These are phyloP conservation scores for Pleurotus djamor DNA, from an alignment of 768 basidiomycete species.

Conservation along the genomic window DNA sequence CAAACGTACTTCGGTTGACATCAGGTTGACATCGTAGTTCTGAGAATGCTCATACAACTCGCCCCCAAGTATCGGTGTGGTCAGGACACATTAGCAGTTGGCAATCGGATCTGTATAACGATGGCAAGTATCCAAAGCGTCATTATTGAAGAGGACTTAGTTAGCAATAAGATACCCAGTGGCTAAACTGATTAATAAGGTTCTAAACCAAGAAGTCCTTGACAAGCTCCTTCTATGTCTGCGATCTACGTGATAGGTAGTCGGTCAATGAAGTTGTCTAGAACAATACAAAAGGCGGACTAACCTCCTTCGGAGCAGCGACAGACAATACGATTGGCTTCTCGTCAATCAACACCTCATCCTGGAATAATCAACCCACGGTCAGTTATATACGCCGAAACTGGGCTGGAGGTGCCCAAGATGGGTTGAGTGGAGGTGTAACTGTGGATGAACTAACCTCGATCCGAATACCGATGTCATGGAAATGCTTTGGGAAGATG, in stretches of 20 bases:
- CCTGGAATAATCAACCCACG: conserved; percentile 29
- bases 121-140: too few relatives aligned
- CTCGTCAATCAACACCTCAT: conserved; percentile 71
- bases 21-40: too few relatives aligned
- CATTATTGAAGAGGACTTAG: too few relatives aligned
- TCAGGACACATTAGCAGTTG: too few relatives aligned
- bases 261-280: not conserved
- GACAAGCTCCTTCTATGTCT: conserved; percentile 70
- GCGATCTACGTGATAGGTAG: conserved; percentile 22
- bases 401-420: not conserved
- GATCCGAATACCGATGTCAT: conserved; percentile 89
- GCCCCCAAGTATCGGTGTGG: too few relatives aligned
- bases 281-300: conserved; percentile 6
- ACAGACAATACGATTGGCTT: conserved; percentile 65
- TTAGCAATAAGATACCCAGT: too few relatives aligned
- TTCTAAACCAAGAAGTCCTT: conserved; percentile 51
- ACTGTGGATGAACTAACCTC: conserved; percentile 47
- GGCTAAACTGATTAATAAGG: conserved; percentile 19
- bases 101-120: too few relatives aligned
- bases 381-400: conserved; percentile 1
- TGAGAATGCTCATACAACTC: too few relatives aligned
- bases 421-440: too few relatives aligned
- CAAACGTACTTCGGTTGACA: too few relatives aligned
- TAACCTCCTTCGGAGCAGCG: conserved; percentile 81
- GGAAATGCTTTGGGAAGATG: conserved; percentile 84